Percentiles rank a stretch among this genome's conserved stretches.
These are phyloP conservation scores for Hypoxylon sp. DNA, from an alignment of 2,329 filamentous ascomycete genomes.

Conservation along the genomic window DNA sequence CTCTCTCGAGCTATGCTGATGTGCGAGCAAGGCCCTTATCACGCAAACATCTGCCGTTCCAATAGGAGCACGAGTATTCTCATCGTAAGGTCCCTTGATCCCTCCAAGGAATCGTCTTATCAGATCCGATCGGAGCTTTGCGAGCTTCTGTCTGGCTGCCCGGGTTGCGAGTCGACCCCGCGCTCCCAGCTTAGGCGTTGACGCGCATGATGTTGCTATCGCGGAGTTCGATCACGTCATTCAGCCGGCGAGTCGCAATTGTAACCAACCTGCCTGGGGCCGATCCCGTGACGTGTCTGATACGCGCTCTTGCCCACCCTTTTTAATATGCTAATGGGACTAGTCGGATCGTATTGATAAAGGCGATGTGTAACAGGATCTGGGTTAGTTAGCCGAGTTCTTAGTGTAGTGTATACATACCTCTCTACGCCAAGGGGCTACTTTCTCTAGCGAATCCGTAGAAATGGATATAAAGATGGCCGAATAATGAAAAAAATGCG, in stretches of 20 bases:
- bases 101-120: slow-evolving; percentile 38
- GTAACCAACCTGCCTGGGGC: slow-evolving; percentile 29
- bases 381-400: slow-evolving; percentile 4
- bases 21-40: slow-evolving; percentile 50
- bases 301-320: slow-evolving; percentile 17
- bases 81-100: slow-evolving; percentile 22
- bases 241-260: slow-evolving; percentile 36
- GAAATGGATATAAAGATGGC: background rate
- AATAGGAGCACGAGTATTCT: slow-evolving; percentile 44
- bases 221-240: slow-evolving; percentile 53
- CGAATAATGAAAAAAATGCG: background rate
- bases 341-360: slow-evolving; percentile 14
- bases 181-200: slow-evolving; percentile 34
- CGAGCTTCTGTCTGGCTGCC: slow-evolving; percentile 30
- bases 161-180: slow-evolving; percentile 34
- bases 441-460: background rate
- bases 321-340: slow-evolving; percentile 1
- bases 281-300: slow-evolving; percentile 27
- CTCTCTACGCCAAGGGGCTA: background rate
- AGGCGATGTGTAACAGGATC: slow-evolving; percentile 31
- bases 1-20: slow-evolving; percentile 43
- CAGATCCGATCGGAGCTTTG: slow-evolving; percentile 42
- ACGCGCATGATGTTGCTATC: slow-evolving; percentile 50
- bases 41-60: slow-evolving; percentile 49
- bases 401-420: background rate